Evolutionary conservation across 2,329 filamentous ascomycete genomes (phyloP).

Genomic region (Tolypocladium album): DNA sequence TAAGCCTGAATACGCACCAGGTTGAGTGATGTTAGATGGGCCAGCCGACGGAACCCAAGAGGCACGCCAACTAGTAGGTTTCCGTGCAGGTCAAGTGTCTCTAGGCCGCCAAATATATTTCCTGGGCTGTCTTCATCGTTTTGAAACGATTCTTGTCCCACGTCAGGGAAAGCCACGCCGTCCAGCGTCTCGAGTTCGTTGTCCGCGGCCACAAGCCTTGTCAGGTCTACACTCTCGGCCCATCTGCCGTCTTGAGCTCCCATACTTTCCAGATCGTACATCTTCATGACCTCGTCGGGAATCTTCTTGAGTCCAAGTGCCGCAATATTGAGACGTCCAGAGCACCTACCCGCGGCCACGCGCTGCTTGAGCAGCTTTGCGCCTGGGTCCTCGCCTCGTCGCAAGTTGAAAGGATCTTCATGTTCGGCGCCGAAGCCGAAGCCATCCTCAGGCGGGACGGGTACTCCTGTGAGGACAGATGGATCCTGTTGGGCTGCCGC

Average conservation of each 20-base stretch:
- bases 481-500: constrained; percentile 7
- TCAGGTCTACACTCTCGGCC: constrained; percentile 86
- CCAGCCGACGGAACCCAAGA: constrained; percentile 61
- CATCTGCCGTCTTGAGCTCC: constrained; percentile 58
- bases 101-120: constrained; percentile 72
- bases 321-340: constrained; percentile 79
- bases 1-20: constrained; percentile 41
- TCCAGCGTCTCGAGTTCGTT: constrained; percentile 72
- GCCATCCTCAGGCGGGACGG: constrained; percentile 32
- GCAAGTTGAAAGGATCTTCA: constrained; percentile 61
- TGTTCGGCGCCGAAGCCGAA: constrained; percentile 41
- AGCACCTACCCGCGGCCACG: constrained; percentile 60
- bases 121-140: constrained; percentile 57
- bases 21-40: constrained; percentile 70
- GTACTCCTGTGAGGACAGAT: constrained; percentile 10
- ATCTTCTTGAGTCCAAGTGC: constrained; percentile 72
- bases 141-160: constrained; percentile 41
- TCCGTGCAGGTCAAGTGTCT: constrained; percentile 75
- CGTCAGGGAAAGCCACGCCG: constrained; percentile 71
- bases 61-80: constrained; percentile 68
- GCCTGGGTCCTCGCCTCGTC: constrained; percentile 43
- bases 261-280: constrained; percentile 73
- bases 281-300: constrained; percentile 71
- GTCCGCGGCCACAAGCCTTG: constrained; percentile 74
- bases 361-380: constrained; percentile 63